Evolutionary conservation across 352 stramenopile genomes (phyloP), one percentile per base, ranked within the genome.

Genomic region (Plasmopara muralis): DNA sequence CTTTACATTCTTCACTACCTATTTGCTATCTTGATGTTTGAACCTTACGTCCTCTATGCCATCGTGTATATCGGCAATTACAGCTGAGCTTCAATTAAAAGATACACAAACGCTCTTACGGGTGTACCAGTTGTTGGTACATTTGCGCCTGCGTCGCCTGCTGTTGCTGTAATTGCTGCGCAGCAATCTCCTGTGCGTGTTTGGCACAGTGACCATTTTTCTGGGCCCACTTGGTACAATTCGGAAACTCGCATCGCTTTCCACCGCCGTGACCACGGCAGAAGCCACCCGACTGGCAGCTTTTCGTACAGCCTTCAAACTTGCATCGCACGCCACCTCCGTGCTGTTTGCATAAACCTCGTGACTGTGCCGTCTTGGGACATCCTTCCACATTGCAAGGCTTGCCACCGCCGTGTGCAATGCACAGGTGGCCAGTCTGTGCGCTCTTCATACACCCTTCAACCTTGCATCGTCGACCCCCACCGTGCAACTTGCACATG

Each of bases 381-480:
- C 83, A 94, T 18, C 81, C 81, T 34, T 94, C 81, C 2, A 92
- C 77, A 41, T 84, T 87, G 66, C 83, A 94, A 8, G 77, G 81
- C 55, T 91, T 91, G 47, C 83, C 83, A 14, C 83, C 83, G 51
- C 83, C 83, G 55, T 94, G 83, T 5, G 79, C 77, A 53, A 92
- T 94, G 50, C 83, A 94, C 40, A 94, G 53, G 45, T 90, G 79
- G 16, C 83, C 83, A 13, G 79, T 93, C 55, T 93, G 83, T 20
- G 80, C 79, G 54, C 77, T 89, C 62, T 91, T 91, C 83, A 90
- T 93, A 58, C 83, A 93, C 20, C 83, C 83, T 39, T 93, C 83
- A 29, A 91, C 80, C 57, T 91, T 93, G 73, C 83, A 93, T 12
- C 83, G 72, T 15, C 80, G 69, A 0, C 83, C 83, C 14, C 83